Evolutionary conservation across 441 rosid genomes (phyloP).

Genomic region (Manihot esculenta): DNA sequence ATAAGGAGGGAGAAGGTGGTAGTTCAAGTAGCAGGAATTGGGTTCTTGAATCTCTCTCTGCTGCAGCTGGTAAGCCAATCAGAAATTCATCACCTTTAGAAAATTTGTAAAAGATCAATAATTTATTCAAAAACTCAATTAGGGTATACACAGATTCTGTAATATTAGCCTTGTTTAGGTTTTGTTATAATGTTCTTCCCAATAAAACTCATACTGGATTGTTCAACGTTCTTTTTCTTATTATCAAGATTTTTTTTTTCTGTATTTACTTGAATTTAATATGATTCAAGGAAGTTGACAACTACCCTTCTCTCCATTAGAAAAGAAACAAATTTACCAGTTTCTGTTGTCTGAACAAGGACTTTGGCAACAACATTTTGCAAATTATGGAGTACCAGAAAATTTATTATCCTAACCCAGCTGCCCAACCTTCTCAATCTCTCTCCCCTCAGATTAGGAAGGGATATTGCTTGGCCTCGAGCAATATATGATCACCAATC

Average conservation of each 20-base stretch:
- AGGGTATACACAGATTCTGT: constrained; percentile 7
- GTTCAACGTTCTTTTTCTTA: not conserved
- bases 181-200: not conserved
- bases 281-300: not conserved
- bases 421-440: not conserved
- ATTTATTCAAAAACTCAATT: not conserved
- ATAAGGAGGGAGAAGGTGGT: constrained; percentile 23
- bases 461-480: not conserved
- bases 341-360: not conserved
- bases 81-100: not conserved
- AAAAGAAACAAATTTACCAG: not conserved
- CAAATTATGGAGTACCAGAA: not conserved
- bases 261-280: not conserved
- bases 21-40: constrained; percentile 29
- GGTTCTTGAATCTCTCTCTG: constrained; percentile 33
- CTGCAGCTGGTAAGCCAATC: constrained; percentile 26
- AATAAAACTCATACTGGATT: no score
- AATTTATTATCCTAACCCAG: not conserved
- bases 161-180: not conserved
- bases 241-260: not conserved
- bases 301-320: no score
- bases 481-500: not conserved
- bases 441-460: not conserved
- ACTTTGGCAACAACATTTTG: not conserved
- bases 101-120: not conserved